Evolutionary conservation across 768 basidiomycete species (phyloP).

Genomic region (Rhodotorula sphaerocarpa): DNA sequence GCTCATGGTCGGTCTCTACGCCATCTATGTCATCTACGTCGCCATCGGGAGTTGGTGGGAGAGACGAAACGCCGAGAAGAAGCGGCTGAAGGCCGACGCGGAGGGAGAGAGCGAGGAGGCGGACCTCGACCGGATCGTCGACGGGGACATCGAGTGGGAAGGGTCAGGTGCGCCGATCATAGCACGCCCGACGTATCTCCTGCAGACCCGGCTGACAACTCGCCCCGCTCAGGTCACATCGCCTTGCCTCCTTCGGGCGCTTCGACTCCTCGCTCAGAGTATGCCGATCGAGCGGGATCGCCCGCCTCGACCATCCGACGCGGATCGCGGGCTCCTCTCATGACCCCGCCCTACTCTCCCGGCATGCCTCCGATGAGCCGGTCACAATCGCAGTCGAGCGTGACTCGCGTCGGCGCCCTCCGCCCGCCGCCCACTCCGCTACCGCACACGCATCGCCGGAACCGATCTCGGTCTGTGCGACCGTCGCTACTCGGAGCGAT

Average conservation of each 20-base stretch:
- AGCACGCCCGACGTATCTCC: no score
- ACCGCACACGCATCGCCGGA: conserved; percentile 42
- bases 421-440: conserved; percentile 52
- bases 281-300: background rate
- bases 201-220: background rate
- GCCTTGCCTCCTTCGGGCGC: conserved; percentile 6
- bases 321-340: background rate
- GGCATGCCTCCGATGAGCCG: background rate
- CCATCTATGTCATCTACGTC: conserved; percentile 67
- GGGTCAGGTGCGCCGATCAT: background rate
- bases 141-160: conserved; percentile 19
- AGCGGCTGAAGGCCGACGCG: conserved; percentile 47
- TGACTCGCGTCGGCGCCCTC: background rate
- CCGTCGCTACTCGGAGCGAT: conserved; percentile 82
- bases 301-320: no score
- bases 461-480: conserved; percentile 31
- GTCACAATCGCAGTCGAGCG: background rate
- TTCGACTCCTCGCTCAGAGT: conserved; percentile 12
- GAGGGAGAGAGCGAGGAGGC: conserved; percentile 45
- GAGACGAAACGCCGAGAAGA: conserved; percentile 56
- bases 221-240: background rate
- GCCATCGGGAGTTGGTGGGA: conserved; percentile 66
- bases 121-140: conserved; percentile 40
- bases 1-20: conserved; percentile 63
- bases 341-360: background rate